Conservation (phyloP, 805 yeast genomes). For the Clavispora phyllophila region DNA sequence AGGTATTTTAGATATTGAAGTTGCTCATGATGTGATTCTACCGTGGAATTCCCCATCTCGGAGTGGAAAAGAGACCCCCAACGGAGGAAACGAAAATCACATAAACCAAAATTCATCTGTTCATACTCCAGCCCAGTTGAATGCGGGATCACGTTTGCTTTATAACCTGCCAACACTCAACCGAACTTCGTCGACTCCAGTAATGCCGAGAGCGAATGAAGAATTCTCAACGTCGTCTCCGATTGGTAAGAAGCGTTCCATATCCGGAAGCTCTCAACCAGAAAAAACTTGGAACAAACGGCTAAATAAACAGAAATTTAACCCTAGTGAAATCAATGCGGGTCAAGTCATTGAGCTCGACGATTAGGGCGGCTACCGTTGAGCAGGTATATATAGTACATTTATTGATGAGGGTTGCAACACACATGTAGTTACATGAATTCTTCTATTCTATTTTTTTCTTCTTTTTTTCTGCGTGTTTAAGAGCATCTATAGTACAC, state of each 20-base stretch:
- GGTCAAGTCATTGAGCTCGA: constrained; percentile 15
- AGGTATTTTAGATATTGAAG: constrained; percentile 21
- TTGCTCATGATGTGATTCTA: constrained; percentile 9
- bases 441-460: background rate
- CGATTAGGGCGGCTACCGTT: constrained; percentile 1
- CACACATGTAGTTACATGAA: background rate
- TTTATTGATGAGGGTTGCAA: background rate
- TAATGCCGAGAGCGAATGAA: background rate
- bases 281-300: constrained; percentile 10
- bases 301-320: constrained; percentile 9
- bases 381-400: background rate
- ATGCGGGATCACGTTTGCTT: background rate
- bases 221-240: constrained; percentile 1
- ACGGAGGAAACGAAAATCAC: background rate
- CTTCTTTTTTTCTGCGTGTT: background rate
- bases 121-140: background rate
- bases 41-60: constrained; percentile 1
- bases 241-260: constrained; percentile 7
- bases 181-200: background rate
- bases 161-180: constrained; percentile 1
- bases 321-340: constrained; percentile 7
- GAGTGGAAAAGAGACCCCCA: constrained; percentile 8
- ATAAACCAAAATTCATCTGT: background rate
- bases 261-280: constrained; percentile 1
- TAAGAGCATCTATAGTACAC: background rate